A percentile compares a stretch with the other conserved stretches of the same genome.
phyloP scores from a whole-genome alignment of 148 eudicot species.

The Rhododendron mucronatum region DNA sequence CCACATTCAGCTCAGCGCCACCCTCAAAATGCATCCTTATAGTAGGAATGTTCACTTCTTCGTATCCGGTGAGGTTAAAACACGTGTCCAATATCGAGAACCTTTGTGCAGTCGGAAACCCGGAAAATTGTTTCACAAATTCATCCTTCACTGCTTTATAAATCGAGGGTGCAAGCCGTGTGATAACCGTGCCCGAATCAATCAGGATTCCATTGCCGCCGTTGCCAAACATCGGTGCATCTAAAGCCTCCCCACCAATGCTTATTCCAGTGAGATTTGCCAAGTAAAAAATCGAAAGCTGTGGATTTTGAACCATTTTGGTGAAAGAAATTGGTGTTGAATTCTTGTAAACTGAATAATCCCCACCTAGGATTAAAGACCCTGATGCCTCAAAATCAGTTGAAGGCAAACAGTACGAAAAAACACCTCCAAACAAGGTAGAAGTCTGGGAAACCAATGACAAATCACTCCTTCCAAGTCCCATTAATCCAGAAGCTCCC shows the following conservation, averaged over 20 bases:
- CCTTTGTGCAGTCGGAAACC: conserved; percentile 50
- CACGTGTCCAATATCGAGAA: conserved; percentile 78
- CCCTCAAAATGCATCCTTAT: conserved; percentile 50
- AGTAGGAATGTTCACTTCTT: conserved; percentile 58
- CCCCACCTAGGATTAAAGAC: conserved; percentile 47
- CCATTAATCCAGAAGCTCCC: conserved; percentile 67
- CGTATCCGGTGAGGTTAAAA: conserved; percentile 51
- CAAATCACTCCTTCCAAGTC: conserved; percentile 59
- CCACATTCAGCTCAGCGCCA: conserved; percentile 47
- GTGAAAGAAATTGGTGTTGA: conserved; percentile 58
- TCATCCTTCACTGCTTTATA: conserved; percentile 45
- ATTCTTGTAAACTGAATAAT: conserved; percentile 45
- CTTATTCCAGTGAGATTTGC: conserved; percentile 57
- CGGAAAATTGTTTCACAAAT: conserved; percentile 58
- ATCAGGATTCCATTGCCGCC: conserved; percentile 38
- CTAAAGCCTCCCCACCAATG: conserved; percentile 45
- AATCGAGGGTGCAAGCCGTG: conserved; percentile 56
- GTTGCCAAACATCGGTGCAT: conserved; percentile 33
- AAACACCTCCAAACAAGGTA: conserved; percentile 45
- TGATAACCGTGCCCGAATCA: conserved; percentile 80
- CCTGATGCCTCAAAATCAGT: conserved; percentile 43
- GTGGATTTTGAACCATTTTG: conserved; percentile 40
- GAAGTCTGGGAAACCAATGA: conserved; percentile 57
- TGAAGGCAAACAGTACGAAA: conserved; percentile 75
- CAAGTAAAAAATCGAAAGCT: conserved; percentile 46